Base-by-base conservation (phyloP, 768 basidiomycete genomes). In the Macrocybe gigantea region DNA sequence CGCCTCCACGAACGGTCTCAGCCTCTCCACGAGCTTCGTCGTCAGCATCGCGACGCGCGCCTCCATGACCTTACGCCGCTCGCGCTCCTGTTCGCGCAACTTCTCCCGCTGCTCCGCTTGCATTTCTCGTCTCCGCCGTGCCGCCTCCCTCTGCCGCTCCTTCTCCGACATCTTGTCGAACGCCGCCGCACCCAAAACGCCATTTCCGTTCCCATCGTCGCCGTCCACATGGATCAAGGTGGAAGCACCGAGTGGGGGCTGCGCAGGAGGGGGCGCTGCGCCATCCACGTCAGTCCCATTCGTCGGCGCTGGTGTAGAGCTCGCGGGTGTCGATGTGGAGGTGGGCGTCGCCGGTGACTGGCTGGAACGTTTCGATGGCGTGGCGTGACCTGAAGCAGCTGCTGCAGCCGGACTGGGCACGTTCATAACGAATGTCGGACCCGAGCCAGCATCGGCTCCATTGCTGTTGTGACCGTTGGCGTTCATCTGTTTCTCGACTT, bases 1-100 rank as follows among this genome's bases (percentile, higher is more conserved):
- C 38, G 94, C 93, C 56, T 93, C 88, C 14, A 98, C 89, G 59
- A 93, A 91, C 38, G 94, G 93, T 53, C 93, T 71, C 51, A 98
- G 64, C 4, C 94, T 73, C 52, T 95, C 92, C 42, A 84, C 67
- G 60, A 97, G 75, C 71, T 96, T 95, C 48, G 76, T 64, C 31
- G 85, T 82, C 39, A 99, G 69, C 60, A 67, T 72, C 54, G 80
- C 73, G 49, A 98, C 78, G 33, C 96, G 83, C 54, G 76, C 81
- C 56, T 85, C 80, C 78, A 92, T 81, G 41, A 77, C 86, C 64
- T 84, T 85, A 53, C 80, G 78, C 50, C 90, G 78, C 63, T 91
- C 88, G 45, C 74, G 77, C 46, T 96, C 93, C 47, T 94, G 79
- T 51, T 83, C 88, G 29, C 83, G 78, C 41, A 94, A 71, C 64